Conservation (phyloP, 345 rosid species). For the Bretschneidera sinensis region DNA sequence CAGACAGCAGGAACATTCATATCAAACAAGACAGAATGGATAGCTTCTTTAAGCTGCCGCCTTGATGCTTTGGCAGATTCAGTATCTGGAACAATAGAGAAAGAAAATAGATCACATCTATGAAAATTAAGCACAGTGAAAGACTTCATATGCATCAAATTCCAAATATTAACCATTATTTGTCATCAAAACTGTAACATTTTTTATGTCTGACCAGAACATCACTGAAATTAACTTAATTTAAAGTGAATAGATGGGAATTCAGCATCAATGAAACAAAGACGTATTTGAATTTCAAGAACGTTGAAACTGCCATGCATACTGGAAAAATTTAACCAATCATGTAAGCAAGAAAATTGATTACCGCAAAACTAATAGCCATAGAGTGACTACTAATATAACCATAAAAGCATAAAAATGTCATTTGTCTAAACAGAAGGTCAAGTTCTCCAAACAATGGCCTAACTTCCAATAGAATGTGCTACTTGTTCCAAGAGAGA, state of each 20-base stretch:
- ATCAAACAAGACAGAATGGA: slow-evolving; percentile 66
- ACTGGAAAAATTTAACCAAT: background rate
- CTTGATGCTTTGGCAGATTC: slow-evolving; percentile 93
- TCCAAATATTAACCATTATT: background rate
- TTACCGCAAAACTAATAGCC: background rate
- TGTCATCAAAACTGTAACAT: background rate
- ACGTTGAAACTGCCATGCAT: background rate
- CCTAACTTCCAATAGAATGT: background rate
- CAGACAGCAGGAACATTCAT: slow-evolving; percentile 92
- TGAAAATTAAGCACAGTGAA: background rate
- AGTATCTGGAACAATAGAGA: slow-evolving; percentile 47
- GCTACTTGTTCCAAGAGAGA: background rate
- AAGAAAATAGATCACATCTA: background rate
- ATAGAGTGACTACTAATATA: background rate
- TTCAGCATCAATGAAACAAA: slow-evolving; percentile 1
- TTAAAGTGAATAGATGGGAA: background rate
- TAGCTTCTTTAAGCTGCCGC: slow-evolving; percentile 78
- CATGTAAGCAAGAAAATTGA: background rate
- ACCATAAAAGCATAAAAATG: background rate
- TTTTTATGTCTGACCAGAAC: slow-evolving; percentile 3
- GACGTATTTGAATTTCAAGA: background rate
- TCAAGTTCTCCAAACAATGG: background rate
- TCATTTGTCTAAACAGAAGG: background rate
- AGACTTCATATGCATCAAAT: background rate
- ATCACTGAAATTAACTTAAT: background rate